phyloP scores from a whole-genome alignment of 768 basidiomycete genomes.

The Boletus speciosus region DNA sequence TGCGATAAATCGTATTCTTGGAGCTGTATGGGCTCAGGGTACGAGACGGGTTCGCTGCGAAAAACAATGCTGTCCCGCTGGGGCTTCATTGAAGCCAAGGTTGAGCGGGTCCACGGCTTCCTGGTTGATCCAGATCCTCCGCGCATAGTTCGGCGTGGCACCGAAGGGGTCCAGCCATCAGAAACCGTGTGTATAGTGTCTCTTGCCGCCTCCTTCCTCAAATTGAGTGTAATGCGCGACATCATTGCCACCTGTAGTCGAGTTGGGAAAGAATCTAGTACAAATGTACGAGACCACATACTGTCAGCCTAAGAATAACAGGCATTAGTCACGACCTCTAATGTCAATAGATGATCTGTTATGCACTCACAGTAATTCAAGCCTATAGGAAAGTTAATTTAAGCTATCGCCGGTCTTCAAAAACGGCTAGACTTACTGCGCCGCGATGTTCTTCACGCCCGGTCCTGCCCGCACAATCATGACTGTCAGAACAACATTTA shows the following conservation, averaged over 20 bases:
- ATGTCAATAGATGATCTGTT: not conserved
- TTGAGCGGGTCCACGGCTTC: not conserved
- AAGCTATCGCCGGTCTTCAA: not conserved
- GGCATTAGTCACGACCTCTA: conserved; percentile 34
- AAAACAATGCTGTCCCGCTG: not conserved
- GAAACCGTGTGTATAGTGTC: not conserved
- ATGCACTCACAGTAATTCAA: conserved; percentile 40
- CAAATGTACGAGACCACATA: conserved; percentile 4
- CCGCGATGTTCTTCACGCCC: conserved; percentile 36
- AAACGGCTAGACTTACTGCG: conserved; percentile 22
- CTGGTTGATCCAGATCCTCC: not conserved
- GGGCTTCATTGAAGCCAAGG: not conserved
- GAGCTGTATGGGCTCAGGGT: not conserved
- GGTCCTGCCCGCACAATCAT: conserved; percentile 34
- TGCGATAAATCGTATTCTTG: not conserved
- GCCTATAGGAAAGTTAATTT: conserved; percentile 14
- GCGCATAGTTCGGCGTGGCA: not conserved
- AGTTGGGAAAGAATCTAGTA: not conserved
- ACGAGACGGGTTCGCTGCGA: not conserved
- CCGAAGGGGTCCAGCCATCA: not conserved
- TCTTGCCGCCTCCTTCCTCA: conserved; percentile 37
- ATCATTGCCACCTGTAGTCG: conserved; percentile 54
- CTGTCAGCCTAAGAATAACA: conserved; percentile 21
- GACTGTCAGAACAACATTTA: conserved; percentile 37
- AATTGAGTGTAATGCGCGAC: conserved; percentile 63